Conservation (phyloP, 306 rosid genomes). For the Clitoria ternatea region DNA sequence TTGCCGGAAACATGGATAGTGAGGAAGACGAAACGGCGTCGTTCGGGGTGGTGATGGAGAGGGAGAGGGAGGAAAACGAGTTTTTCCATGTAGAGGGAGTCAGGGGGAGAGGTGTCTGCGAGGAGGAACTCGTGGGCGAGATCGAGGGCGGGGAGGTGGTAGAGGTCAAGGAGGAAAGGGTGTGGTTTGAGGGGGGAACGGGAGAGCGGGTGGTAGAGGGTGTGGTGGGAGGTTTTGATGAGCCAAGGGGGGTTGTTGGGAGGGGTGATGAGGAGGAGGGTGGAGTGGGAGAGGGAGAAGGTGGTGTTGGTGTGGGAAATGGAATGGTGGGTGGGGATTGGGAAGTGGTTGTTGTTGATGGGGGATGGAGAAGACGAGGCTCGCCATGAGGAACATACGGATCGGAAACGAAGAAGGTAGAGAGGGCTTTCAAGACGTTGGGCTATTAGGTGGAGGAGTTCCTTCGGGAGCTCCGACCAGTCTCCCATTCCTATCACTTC, state of each 20-base stretch:
- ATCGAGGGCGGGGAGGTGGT: constrained; percentile 30
- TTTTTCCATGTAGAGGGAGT: constrained; percentile 61
- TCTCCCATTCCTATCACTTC: too few species aligned
- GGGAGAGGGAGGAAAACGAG: constrained; percentile 52
- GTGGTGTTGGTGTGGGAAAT: neutral
- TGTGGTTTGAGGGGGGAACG: constrained; percentile 12
- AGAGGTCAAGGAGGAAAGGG: constrained; percentile 32
- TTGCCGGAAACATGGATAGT: constrained; percentile 82
- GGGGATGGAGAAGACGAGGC: neutral
- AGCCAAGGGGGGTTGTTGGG: constrained; percentile 18
- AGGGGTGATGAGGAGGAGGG: constrained; percentile 21
- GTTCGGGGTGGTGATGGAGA: too few species aligned
- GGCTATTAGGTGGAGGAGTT: constrained; percentile 12
- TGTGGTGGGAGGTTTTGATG: constrained; percentile 1
- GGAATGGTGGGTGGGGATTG: neutral
- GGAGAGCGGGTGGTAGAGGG: constrained; percentile 19
- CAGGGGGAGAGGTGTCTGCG: neutral
- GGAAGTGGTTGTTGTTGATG: neutral
- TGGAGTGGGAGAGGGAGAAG: constrained; percentile 25
- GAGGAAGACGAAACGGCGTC: constrained; percentile 34
- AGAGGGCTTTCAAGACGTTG: neutral
- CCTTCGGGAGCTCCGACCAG: constrained; percentile 28
- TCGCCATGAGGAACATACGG: constrained; percentile 38
- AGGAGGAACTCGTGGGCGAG: constrained; percentile 56
- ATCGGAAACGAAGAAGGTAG: constrained; percentile 27